These are phyloP conservation scores for Petunia secreta DNA, from an alignment of 257 asterid species.

Conservation along the genomic window DNA sequence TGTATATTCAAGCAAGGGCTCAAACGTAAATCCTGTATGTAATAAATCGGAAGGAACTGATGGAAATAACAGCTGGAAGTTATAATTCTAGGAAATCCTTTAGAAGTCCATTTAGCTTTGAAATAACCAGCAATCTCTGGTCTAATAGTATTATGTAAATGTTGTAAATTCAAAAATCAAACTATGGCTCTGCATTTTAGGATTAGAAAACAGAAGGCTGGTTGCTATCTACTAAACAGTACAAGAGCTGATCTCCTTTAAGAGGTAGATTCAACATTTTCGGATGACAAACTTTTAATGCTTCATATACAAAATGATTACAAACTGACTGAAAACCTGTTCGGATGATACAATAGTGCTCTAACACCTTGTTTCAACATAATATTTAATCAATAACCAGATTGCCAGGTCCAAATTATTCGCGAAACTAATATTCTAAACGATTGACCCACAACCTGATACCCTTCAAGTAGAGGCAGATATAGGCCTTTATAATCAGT, in stretches of 20 bases:
- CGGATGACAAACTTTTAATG: background rate
- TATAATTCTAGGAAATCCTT: background rate
- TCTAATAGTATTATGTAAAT: background rate
- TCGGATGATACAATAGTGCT: background rate
- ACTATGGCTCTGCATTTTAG: background rate
- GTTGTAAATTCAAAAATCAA: background rate
- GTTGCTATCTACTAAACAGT: background rate
- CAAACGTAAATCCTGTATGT: background rate
- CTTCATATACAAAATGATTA: background rate
- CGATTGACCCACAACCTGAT: background rate
- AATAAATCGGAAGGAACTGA: slow-evolving; percentile 6
- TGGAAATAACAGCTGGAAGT: background rate
- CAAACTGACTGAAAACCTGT: background rate
- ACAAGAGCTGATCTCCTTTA: slow-evolving; percentile 2
- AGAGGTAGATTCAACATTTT: background rate
- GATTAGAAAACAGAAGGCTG: background rate
- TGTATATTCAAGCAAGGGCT: slow-evolving; percentile 35
- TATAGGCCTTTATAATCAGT: background rate
- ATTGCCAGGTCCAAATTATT: background rate
- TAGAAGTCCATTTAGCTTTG: background rate
- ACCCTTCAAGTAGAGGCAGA: background rate
- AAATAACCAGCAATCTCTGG: background rate
- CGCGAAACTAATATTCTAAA: background rate
- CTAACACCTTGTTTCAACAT: background rate
- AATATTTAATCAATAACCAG: background rate